Base-by-base conservation (phyloP, 2,329 filamentous ascomycete species). In the Pseudogymnoascus sp. region DNA sequence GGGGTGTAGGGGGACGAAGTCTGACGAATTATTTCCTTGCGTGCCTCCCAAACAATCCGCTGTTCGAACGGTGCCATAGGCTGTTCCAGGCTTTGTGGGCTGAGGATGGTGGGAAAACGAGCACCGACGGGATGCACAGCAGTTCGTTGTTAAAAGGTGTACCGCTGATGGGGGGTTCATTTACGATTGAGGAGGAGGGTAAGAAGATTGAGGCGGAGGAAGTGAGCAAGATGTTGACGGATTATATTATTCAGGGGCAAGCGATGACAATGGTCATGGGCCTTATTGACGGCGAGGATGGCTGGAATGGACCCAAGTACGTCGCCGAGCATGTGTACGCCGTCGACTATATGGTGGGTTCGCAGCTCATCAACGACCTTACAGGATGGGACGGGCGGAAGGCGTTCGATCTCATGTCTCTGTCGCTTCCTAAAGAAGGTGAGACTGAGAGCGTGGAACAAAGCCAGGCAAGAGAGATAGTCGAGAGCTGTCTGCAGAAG, bases 171-270 rank as follows among this genome's bases (percentile, higher is more conserved):
- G 68, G 66, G 2, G 62, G 63, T 2, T 40, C 44, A 2, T 70
- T 71, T 7, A 66, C 66, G 1, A 67, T 74, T 33, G 66, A 73
- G 59, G 70, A 76, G 7, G 70, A 71, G 7, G 69, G 68, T 65
- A 75, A 66, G 60, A 72, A 65, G 11, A 75, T 73, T 68, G 72
- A 70, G 3, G 69, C 75, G 3, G 76, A 79, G 6, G 78, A 78
- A 33, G 68, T 73, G 11, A 74, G 75, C 38, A 74, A 70, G 62
- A 74, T 79, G 66, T 74, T 85, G 68, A 80, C 78, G 2, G 82
- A 86, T 67, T 86, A 85, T 66, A 83, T 84, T 63, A 79, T 81
- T 42, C 82, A 86, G 65, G 82, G 81, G 2, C 82, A 84, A 65
- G 80, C 75, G 2, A 77, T 83, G 65, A 77, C 75, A 6, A 72